Evolutionary conservation across 176 grass and related monocot species (phyloP).

Genomic region (maize (Zea mays)): DNA sequence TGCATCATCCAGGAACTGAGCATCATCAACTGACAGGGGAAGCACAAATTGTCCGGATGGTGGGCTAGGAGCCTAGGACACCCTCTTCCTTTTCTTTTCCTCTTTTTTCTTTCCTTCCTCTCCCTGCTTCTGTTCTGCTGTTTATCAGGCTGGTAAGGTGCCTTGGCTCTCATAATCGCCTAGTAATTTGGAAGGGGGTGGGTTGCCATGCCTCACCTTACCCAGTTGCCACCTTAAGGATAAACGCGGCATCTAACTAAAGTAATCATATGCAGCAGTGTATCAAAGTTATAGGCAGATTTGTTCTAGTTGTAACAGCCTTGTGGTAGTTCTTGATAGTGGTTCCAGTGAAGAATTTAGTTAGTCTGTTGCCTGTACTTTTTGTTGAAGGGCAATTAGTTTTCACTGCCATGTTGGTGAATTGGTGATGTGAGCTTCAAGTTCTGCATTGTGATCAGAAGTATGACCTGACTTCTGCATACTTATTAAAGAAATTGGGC

Average conservation of each 20-base stretch:
- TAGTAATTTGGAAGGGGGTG: not conserved
- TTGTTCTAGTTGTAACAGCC: not conserved
- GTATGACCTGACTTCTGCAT: not conserved
- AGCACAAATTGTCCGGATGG: not conserved
- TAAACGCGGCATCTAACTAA: not conserved
- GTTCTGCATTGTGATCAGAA: not conserved
- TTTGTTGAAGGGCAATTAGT: conserved; percentile 2
- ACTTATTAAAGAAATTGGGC: conserved; percentile 3
- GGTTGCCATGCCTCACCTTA: not conserved
- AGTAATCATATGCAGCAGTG: not conserved
- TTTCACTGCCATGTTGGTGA: conserved; percentile 17
- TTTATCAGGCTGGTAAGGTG: not conserved
- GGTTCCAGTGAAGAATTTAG: not conserved
- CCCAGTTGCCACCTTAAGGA: not conserved
- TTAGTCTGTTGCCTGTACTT: conserved; percentile 12
- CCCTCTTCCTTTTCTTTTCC: not conserved
- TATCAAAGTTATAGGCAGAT: not conserved
- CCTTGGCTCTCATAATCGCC: not conserved
- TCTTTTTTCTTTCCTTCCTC: not conserved
- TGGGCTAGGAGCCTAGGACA: not conserved
- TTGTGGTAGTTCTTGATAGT: not conserved
- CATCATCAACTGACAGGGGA: not conserved
- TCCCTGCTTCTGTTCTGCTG: not conserved
- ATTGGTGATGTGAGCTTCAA: not conserved
- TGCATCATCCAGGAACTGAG: not conserved